Percentiles rank a stretch among this genome's conserved stretches.
Evolutionary conservation across 2,329 filamentous ascomycete species (phyloP).

Genomic region (Diplodia corticola): DNA sequence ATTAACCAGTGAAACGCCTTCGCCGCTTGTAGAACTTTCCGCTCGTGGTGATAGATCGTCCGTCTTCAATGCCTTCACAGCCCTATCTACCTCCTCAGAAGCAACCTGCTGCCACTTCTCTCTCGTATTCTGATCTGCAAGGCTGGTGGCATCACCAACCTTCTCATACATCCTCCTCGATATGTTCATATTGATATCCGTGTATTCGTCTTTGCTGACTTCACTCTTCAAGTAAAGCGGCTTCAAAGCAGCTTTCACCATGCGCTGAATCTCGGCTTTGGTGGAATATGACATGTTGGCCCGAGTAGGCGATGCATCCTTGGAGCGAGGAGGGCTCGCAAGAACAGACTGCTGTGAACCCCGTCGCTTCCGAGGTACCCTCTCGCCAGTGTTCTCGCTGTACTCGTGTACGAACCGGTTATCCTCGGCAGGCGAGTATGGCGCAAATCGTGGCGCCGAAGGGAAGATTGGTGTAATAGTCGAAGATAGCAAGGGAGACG

Average conservation of each 20-base stretch:
- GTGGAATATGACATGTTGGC: constrained; percentile 71
- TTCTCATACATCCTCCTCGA: constrained; percentile 83
- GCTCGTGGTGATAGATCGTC: neutral
- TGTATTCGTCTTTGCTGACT: constrained; percentile 87
- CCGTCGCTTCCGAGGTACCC: constrained; percentile 37
- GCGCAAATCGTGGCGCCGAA: constrained; percentile 68
- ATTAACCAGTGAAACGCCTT: constrained; percentile 8
- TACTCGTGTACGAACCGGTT: constrained; percentile 28
- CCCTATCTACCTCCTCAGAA: constrained; percentile 73
- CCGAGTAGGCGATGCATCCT: constrained; percentile 69
- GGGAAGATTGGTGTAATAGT: constrained; percentile 73
- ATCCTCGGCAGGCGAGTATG: constrained; percentile 53
- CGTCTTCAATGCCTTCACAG: constrained; percentile 51
- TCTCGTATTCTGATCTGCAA: constrained; percentile 64
- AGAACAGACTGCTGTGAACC: constrained; percentile 33
- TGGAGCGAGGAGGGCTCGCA: constrained; percentile 50
- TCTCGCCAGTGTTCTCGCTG: constrained; percentile 33
- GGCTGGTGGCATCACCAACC: constrained; percentile 52
- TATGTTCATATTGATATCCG: constrained; percentile 84
- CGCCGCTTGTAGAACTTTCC: constrained; percentile 15
- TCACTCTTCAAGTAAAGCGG: constrained; percentile 78
- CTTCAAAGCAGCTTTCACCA: constrained; percentile 80
- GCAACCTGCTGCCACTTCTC: constrained; percentile 76
- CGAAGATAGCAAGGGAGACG: constrained; percentile 69
- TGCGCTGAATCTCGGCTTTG: constrained; percentile 84